Conservation (phyloP, 768 basidiomycete genomes). For the Russula ochroleuca region DNA sequence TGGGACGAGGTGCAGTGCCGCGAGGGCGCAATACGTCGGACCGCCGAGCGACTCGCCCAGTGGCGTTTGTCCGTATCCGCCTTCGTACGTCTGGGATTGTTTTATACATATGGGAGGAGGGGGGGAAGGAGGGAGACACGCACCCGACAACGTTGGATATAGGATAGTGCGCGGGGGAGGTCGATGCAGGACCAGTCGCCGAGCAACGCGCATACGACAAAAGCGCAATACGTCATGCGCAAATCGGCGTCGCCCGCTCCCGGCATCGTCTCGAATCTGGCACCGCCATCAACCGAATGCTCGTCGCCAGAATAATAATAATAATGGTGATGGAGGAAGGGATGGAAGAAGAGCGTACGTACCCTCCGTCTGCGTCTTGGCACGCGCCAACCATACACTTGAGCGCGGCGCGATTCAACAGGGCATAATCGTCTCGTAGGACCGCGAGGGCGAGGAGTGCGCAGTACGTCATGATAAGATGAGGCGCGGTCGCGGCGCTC, state of each 20-base stretch:
- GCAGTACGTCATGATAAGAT: constrained; percentile 93
- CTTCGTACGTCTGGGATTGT: constrained; percentile 72
- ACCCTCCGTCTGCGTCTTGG: constrained; percentile 85
- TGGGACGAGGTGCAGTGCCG: constrained; percentile 58
- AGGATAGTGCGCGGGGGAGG: constrained; percentile 53
- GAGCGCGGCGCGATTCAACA: constrained; percentile 67
- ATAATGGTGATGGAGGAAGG: background rate
- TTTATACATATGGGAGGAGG: background rate
- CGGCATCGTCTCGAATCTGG: constrained; percentile 73
- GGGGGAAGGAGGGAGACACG: constrained; percentile 24
- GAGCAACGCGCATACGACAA: constrained; percentile 75
- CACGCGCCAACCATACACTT: constrained; percentile 61
- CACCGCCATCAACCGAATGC: background rate
- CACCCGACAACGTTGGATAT: constrained; percentile 71
- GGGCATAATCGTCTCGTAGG: constrained; percentile 77
- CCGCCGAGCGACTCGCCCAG: constrained; percentile 91
- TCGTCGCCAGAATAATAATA: background rate
- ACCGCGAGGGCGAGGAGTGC: constrained; percentile 80
- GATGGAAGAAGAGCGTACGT: constrained; percentile 28
- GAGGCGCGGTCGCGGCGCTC: constrained; percentile 53
- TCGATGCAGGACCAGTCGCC: constrained; percentile 75
- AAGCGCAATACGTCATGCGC: constrained; percentile 82
- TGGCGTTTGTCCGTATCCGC: constrained; percentile 83
- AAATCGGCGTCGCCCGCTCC: constrained; percentile 69
- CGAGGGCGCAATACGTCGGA: constrained; percentile 88